These are phyloP conservation scores for Moricandia moricandioides DNA, from an alignment of 345 rosid genomes.

Conservation along the genomic window DNA sequence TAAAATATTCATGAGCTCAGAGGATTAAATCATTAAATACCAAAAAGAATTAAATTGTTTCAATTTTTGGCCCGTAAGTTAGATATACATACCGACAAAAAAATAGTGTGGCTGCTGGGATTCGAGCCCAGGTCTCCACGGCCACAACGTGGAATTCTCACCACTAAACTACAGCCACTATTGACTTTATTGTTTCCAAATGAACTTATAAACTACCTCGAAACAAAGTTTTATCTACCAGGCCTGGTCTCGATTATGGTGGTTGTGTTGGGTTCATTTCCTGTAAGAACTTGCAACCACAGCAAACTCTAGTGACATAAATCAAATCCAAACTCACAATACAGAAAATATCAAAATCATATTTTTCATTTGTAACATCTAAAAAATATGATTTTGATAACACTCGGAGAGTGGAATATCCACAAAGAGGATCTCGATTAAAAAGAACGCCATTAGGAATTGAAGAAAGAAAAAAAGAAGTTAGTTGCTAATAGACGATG, in stretches of 20 bases:
- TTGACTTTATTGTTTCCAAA: too few species aligned
- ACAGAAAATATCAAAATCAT: not conserved
- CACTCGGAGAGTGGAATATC: not conserved
- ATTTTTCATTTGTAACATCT: not conserved
- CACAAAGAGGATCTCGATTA: not conserved
- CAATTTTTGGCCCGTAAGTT: too few species aligned
- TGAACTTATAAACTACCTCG: too few species aligned
- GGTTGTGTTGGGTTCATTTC: too few species aligned
- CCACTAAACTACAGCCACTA: slow-evolving; percentile 82
- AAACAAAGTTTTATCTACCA: too few species aligned
- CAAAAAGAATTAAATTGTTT: too few species aligned
- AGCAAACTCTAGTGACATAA: not conserved
- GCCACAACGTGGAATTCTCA: slow-evolving; percentile 82
- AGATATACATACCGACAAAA: too few species aligned
- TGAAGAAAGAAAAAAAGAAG: not conserved
- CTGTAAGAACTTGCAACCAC: too few species aligned
- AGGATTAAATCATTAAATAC: too few species aligned
- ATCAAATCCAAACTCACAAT: not conserved
- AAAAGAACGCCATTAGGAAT: slow-evolving; percentile 21
- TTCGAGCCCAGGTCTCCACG: slow-evolving; percentile 91
- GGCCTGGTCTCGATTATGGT: too few species aligned
- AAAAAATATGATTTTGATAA: not conserved
- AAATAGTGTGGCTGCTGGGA: slow-evolving; percentile 67
- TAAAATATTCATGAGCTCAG: too few species aligned
- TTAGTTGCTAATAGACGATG: slow-evolving; percentile 24